phyloP scores from a whole-genome alignment of 345 rosid genomes.

The Eucalyptus guilfoylei region DNA sequence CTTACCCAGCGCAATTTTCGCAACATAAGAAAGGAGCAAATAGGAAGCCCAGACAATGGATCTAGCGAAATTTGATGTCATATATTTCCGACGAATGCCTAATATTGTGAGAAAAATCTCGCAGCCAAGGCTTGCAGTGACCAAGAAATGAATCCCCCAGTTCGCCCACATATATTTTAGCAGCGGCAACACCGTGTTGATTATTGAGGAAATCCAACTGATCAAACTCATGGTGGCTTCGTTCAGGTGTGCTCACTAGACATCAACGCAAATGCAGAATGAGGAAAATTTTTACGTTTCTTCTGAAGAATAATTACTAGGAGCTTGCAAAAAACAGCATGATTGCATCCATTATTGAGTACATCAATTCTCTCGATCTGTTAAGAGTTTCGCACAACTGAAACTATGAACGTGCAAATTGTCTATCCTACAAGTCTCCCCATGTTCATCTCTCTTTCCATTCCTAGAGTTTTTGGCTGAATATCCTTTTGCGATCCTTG shows the following conservation, averaged over 20 bases:
- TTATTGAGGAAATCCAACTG: neutral
- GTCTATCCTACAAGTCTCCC: neutral
- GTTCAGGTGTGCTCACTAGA: neutral
- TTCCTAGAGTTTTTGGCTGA: neutral
- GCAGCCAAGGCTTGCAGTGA: neutral
- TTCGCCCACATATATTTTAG: neutral
- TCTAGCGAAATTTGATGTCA: neutral
- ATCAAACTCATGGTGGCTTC: neutral
- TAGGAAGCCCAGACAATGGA: neutral
- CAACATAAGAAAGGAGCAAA: neutral
- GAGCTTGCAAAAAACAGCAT: neutral
- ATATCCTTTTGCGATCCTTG: no score
- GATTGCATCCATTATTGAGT: neutral
- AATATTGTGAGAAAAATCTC: neutral
- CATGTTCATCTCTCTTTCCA: neutral
- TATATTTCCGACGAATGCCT: conserved; percentile 1
- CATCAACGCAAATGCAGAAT: neutral
- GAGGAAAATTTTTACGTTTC: neutral
- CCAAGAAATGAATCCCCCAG: conserved; percentile 2
- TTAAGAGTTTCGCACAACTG: neutral
- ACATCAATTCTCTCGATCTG: neutral
- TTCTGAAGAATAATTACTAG: neutral
- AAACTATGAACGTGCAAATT: neutral
- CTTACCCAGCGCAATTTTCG: neutral
- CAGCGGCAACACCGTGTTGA: neutral